phyloP scores from a whole-genome alignment of 2,329 filamentous ascomycete species.

The Penicillium sp. region DNA sequence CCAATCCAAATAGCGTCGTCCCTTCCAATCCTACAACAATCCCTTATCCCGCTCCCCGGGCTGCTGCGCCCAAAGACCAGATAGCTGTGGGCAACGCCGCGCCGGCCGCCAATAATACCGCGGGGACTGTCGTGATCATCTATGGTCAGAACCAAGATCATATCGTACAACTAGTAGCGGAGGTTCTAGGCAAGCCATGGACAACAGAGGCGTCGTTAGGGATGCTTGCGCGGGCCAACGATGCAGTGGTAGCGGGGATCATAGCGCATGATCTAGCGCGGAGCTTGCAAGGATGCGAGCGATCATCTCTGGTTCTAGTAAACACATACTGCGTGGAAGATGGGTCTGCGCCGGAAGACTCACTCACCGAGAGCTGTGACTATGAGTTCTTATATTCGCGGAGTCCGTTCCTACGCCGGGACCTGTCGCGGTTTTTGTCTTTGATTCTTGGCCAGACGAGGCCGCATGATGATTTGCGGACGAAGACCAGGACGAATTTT shows the following conservation, averaged over 20 bases:
- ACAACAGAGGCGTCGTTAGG: constrained; percentile 58
- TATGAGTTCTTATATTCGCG: constrained; percentile 85
- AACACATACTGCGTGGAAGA: constrained; percentile 74
- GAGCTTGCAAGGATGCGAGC: constrained; percentile 59
- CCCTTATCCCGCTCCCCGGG: neutral
- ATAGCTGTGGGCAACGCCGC: neutral
- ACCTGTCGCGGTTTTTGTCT: constrained; percentile 74
- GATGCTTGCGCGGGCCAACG: constrained; percentile 55
- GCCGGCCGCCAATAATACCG: neutral
- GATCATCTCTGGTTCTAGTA: constrained; percentile 63
- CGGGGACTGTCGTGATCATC: constrained; percentile 58
- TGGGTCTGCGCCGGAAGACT: constrained; percentile 65
- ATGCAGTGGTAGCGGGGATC: constrained; percentile 67
- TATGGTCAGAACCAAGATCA: constrained; percentile 69
- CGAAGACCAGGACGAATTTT: constrained; percentile 75
- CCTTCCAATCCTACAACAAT: constrained; percentile 13
- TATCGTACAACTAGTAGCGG: constrained; percentile 72
- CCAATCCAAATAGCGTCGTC: constrained; percentile 10
- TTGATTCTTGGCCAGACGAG: constrained; percentile 76
- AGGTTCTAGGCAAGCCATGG: constrained; percentile 73
- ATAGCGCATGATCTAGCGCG: constrained; percentile 55
- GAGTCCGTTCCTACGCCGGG: constrained; percentile 67
- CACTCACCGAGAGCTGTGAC: constrained; percentile 68
- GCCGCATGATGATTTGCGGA: constrained; percentile 67
- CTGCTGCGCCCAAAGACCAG: neutral